phyloP scores from a whole-genome alignment of 2,329 filamentous ascomycete species.

The Aspergillus quadricinctus region DNA sequence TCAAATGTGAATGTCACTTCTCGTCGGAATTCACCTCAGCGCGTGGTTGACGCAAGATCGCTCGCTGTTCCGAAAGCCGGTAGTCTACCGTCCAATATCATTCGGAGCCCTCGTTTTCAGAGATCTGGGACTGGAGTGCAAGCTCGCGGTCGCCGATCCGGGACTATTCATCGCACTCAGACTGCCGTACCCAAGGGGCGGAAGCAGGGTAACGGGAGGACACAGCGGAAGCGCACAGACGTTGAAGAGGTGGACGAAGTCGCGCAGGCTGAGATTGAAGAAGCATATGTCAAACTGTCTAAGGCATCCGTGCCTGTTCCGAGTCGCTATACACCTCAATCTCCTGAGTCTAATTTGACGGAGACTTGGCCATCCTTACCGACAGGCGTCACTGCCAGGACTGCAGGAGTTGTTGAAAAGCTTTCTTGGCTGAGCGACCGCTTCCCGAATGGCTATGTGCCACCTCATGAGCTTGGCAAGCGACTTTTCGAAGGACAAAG shows the following conservation, averaged over 20 bases:
- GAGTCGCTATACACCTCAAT: slow-evolving; percentile 32
- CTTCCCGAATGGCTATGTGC: slow-evolving; percentile 31
- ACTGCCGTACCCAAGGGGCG: slow-evolving; percentile 8
- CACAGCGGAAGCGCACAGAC: slow-evolving; percentile 11
- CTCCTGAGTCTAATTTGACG: slow-evolving; percentile 28
- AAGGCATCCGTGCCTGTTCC: slow-evolving; percentile 27
- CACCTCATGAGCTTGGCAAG: slow-evolving; percentile 34
- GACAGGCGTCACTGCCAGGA: slow-evolving; percentile 23
- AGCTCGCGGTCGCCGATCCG: slow-evolving; percentile 18
- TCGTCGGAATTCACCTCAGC: slow-evolving; percentile 20
- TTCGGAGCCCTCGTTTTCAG: slow-evolving; percentile 26
- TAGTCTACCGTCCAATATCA: slow-evolving; percentile 25
- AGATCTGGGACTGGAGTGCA: slow-evolving; percentile 16
- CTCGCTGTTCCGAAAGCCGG: slow-evolving; percentile 28
- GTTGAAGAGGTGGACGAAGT: slow-evolving; percentile 21
- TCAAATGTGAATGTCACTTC: slow-evolving; percentile 11
- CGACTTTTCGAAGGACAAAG: slow-evolving; percentile 34
- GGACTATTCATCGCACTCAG: slow-evolving; percentile 9
- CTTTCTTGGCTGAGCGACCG: slow-evolving; percentile 32
- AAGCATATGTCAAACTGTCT: slow-evolving; percentile 26
- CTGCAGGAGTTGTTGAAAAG: slow-evolving; percentile 31
- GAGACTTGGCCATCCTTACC: slow-evolving; percentile 40
- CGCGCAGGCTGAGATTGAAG: slow-evolving; percentile 23
- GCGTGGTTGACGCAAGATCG: slow-evolving; percentile 34
- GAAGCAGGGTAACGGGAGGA: slow-evolving; percentile 8